phyloP scores from a whole-genome alignment of 805 yeast species.

The Metschnikowia kunwiensis region DNA sequence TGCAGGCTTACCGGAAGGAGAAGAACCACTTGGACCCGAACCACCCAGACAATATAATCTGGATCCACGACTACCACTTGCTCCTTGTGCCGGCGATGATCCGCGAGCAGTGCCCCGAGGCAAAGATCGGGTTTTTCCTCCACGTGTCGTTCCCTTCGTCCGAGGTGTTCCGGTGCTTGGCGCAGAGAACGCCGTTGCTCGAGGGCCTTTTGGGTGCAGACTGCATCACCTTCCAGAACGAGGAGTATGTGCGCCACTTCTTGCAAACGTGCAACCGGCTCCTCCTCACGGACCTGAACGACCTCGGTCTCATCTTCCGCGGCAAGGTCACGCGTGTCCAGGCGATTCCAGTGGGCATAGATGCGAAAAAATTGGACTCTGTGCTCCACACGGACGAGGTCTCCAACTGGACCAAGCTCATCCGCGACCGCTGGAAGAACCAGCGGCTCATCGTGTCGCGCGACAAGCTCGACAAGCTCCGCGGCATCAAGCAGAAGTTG shows the following conservation, averaged over 20 bases:
- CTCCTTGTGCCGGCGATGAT: slow-evolving; percentile 84
- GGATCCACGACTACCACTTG: slow-evolving; percentile 95
- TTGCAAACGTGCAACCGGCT: slow-evolving; percentile 84
- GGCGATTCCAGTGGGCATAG: slow-evolving; percentile 76
- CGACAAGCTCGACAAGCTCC: slow-evolving; percentile 81
- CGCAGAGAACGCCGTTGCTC: slow-evolving; percentile 74
- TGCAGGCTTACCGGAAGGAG: slow-evolving; percentile 52
- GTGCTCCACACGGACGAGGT: slow-evolving; percentile 51
- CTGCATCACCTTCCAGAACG: slow-evolving; percentile 83
- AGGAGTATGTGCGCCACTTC: slow-evolving; percentile 92
- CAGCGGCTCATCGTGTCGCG: slow-evolving; percentile 77
- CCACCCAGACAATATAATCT: slow-evolving; percentile 61
- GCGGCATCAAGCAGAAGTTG: slow-evolving; percentile 86
- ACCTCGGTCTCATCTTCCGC: slow-evolving; percentile 55
- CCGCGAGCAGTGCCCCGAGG: slow-evolving; percentile 69
- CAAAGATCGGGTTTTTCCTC: slow-evolving; percentile 85
- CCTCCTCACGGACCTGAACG: slow-evolving; percentile 76
- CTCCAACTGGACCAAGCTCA: slow-evolving; percentile 60
- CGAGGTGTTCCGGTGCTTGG: slow-evolving; percentile 91
- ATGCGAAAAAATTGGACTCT: slow-evolving; percentile 53
- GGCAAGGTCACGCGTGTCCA: slow-evolving; percentile 56
- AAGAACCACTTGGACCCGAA: slow-evolving; percentile 45
- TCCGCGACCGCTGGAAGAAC: slow-evolving; percentile 74
- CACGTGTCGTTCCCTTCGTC: slow-evolving; percentile 95
- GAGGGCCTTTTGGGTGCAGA: slow-evolving; percentile 88